Conservation (phyloP, 1,139 yeast species). For the Barnettozyma hawaiiensis region DNA sequence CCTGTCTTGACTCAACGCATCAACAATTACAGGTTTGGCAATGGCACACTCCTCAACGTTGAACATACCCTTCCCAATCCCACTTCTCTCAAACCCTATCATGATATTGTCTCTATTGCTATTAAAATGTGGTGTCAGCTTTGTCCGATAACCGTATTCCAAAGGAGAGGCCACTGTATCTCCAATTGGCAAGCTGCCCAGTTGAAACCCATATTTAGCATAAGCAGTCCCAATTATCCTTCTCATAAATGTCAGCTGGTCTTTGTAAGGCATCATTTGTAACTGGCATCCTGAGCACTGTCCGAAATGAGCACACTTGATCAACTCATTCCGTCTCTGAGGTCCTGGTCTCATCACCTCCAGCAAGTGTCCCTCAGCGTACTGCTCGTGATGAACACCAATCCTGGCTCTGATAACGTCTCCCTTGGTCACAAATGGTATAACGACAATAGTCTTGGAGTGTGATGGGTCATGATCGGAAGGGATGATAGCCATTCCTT, state of each 20-base stretch:
- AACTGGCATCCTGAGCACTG: conserved; percentile 79
- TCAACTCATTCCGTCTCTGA: conserved; percentile 39
- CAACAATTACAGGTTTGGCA: conserved; percentile 62
- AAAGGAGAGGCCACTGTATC: conserved; percentile 66
- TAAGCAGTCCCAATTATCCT: conserved; percentile 65
- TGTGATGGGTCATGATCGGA: conserved; percentile 9
- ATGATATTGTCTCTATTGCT: conserved; percentile 38
- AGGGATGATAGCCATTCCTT: conserved; percentile 47
- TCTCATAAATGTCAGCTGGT: conserved; percentile 59
- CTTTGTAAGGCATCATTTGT: conserved; percentile 59
- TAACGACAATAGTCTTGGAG: conserved; percentile 33
- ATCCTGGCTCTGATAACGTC: conserved; percentile 57
- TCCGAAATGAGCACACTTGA: conserved; percentile 58
- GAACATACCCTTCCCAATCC: conserved; percentile 60
- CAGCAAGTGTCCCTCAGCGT: conserved; percentile 60
- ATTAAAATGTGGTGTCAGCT: conserved; percentile 82
- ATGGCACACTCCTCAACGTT: conserved; percentile 81
- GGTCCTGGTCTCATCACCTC: conserved; percentile 38
- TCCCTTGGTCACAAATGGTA: conserved; percentile 75
- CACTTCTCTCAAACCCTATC: conserved; percentile 47
- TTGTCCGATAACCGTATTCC: conserved; percentile 64
- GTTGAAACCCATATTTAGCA: conserved; percentile 48
- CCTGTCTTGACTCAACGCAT: conserved; percentile 58
- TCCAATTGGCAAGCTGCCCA: conserved; percentile 43
- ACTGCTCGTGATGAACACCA: conserved; percentile 56